These are phyloP conservation scores for Fraxinus floribunda DNA, from an alignment of 305 asterid genomes.

Conservation along the genomic window DNA sequence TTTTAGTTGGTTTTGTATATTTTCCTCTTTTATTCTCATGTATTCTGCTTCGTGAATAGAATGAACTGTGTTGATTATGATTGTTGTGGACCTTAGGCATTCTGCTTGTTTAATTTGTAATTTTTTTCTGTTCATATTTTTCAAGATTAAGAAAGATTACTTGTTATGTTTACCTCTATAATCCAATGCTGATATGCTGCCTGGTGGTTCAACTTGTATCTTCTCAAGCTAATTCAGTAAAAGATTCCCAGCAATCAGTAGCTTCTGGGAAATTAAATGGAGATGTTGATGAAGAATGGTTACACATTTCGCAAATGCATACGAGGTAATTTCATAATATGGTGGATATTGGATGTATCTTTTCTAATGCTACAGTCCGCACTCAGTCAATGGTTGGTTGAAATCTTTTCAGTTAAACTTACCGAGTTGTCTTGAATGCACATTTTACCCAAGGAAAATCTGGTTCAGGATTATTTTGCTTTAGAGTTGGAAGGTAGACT, in stretches of 20 bases:
- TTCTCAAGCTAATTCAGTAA: conserved; percentile 34
- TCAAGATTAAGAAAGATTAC: not conserved
- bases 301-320: conserved; percentile 70
- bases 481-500: not conserved
- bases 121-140: not conserved
- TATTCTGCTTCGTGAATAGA: not conserved
- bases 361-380: conserved; percentile 7
- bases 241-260: conserved; percentile 38
- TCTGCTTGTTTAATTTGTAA: not conserved
- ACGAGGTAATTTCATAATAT: conserved; percentile 55
- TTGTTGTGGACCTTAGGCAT: not conserved
- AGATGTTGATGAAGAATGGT: conserved; percentile 79
- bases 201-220: conserved; percentile 20
- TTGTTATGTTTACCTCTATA: not conserved
- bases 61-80: too few species aligned
- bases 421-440: not conserved
- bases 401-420: not conserved
- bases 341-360: not conserved
- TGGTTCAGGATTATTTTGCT: not conserved
- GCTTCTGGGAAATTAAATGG: conserved; percentile 43
- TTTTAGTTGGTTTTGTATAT: not conserved
- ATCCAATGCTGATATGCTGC: conserved; percentile 19
- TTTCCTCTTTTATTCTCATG: not conserved
- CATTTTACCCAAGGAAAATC: not conserved
- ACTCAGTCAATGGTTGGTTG: conserved; percentile 6